Evolutionary conservation across 768 basidiomycete genomes (phyloP).

Genomic region (Auriscalpium microsporum): DNA sequence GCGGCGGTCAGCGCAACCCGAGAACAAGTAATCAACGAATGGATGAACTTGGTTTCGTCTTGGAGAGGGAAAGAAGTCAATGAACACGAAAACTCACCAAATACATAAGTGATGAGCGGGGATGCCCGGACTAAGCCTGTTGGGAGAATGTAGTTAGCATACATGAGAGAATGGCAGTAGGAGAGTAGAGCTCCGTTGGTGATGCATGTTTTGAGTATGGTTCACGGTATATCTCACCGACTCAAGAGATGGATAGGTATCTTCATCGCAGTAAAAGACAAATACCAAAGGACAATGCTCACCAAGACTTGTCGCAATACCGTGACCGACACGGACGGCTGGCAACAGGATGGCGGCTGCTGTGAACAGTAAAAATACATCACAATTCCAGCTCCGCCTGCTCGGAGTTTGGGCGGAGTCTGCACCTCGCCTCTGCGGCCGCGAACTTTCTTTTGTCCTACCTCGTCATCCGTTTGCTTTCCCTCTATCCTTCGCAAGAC

Average conservation of each 20-base stretch:
- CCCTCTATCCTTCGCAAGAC: no score
- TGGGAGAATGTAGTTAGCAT: not conserved
- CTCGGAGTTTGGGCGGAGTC: no score
- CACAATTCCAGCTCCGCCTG: no score
- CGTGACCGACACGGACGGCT: no score
- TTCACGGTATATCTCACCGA: conserved; percentile 15
- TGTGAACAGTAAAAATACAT: no score
- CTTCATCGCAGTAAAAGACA: conserved; percentile 11
- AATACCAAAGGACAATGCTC: not conserved
- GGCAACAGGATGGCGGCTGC: no score
- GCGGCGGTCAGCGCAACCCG: conserved; percentile 5
- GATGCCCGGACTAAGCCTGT: not conserved
- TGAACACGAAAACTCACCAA: not conserved
- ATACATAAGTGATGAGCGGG: not conserved
- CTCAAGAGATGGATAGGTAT: conserved; percentile 15
- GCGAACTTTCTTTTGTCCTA: no score
- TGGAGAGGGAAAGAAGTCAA: not conserved
- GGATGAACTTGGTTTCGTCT: conserved; percentile 18
- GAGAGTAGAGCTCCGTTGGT: conserved; percentile 15
- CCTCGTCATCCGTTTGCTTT: no score
- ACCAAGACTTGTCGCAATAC: conserved; percentile 4
- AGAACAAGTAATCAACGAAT: conserved; percentile 15
- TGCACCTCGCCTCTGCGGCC: no score
- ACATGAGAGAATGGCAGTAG: not conserved
- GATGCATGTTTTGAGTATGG: conserved; percentile 20